Evolutionary conservation across 208 protist species (phyloP).

Genomic region (Wallacemonas sp.): DNA sequence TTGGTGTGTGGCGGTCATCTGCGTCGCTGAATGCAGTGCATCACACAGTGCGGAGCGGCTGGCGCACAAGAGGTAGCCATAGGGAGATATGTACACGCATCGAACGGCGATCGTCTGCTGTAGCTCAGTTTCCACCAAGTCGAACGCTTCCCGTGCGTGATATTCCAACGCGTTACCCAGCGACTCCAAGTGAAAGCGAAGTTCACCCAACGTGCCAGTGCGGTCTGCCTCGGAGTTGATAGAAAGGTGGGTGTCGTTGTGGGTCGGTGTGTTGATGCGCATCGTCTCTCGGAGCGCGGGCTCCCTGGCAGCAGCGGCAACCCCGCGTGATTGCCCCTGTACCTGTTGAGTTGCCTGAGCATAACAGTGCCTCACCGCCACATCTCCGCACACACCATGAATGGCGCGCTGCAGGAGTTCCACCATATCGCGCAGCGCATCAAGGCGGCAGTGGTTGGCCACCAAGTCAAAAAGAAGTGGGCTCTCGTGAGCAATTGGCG

Average conservation of each 20-base stretch:
- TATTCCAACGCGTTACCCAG: slow-evolving; percentile 12
- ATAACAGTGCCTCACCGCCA: too few species aligned
- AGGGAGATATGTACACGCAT: slow-evolving; percentile 20
- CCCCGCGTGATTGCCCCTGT: too few species aligned
- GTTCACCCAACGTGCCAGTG: slow-evolving; percentile 21
- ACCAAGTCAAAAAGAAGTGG: slow-evolving; percentile 34
- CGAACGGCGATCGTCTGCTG: slow-evolving; percentile 6
- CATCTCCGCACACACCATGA: not conserved
- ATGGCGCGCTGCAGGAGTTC: slow-evolving; percentile 19
- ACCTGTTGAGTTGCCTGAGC: too few species aligned
- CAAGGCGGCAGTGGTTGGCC: slow-evolving; percentile 23
- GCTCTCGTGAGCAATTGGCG: slow-evolving; percentile 45
- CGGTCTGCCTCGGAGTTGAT: slow-evolving; percentile 19
- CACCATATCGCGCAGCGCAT: slow-evolving; percentile 35
- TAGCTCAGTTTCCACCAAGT: slow-evolving; percentile 9
- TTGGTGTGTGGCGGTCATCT: too few species aligned
- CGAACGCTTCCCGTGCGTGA: slow-evolving; percentile 14
- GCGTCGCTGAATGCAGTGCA: not conserved
- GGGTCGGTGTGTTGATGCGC: not conserved
- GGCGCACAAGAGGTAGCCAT: slow-evolving; percentile 29
- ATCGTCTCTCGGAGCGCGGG: not conserved
- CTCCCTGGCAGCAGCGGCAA: too few species aligned
- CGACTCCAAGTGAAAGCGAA: slow-evolving; percentile 10
- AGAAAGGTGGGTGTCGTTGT: not conserved
- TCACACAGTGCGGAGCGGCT: not conserved